Base-by-base conservation (phyloP, 2,329 filamentous ascomycete species). In the Apiospora saccharicola region DNA sequence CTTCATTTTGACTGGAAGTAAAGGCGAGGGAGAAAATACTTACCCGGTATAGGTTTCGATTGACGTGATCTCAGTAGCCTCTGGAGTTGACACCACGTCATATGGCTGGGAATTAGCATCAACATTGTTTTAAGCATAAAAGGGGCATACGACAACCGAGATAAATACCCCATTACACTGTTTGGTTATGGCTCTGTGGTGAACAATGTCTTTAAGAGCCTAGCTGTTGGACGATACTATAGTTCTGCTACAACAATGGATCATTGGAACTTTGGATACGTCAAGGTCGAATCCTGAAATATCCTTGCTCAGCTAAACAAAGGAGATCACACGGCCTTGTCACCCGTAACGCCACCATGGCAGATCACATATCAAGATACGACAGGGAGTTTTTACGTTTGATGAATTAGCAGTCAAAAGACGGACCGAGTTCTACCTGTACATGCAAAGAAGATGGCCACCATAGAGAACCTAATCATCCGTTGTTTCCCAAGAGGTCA, bases 371-470 rank as follows among this genome's bases (percentile, higher is more conserved):
- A 10, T 4, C 16, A n/a, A 41, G 10, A 68, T 46, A 46, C n/a
- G n/a, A 47, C 44, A 30, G n/a, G 8, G 41, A 47, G 30, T 64
- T 68, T 68, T 68, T 68, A 44, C 41, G 41, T 46, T 44, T 47
- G 67, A 46, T 68, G 67, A 73, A 69, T 70, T 74, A 74, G 73
- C 71, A 75, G 73, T 76, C 57, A 74, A 74, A 37, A 75, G 71
- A 72, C 43, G 37, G 75, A 73, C 72, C 75, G 73, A 76, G 71
- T 73, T 77, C 76, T 78, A 80, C 78, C 75, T 75, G 75, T 79
- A 78, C 76, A 78, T 72, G 73, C 74, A 74, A 77, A 78, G 71
- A 70, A 75, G 72, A 74, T 74, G 76, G 73, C 72, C 74, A 74
- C 76, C 74, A 70, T 68, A 24, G 53, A 73, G 73, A 64, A 71